A percentile compares a stretch with the other conserved stretches of the same genome.
phyloP scores from a whole-genome alignment of 2,329 filamentous ascomycete species.

The Talaromyces sp. region DNA sequence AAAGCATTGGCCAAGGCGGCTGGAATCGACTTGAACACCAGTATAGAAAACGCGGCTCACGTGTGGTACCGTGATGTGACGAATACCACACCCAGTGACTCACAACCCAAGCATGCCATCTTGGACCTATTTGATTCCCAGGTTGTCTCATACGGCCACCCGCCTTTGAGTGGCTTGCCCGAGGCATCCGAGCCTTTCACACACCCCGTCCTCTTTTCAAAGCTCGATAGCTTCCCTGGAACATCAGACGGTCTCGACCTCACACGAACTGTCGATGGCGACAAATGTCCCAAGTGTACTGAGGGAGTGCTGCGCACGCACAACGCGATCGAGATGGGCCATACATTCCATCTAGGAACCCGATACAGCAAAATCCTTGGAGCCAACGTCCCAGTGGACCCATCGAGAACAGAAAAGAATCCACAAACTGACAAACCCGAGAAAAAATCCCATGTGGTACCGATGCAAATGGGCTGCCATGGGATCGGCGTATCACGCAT shows the following conservation, averaged over 20 bases:
- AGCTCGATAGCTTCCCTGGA: slow-evolving; percentile 32
- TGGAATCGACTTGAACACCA: slow-evolving; percentile 63
- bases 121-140: slow-evolving; percentile 37
- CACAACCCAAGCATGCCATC: slow-evolving; percentile 13
- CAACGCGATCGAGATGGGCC: slow-evolving; percentile 80
- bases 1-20: slow-evolving; percentile 48
- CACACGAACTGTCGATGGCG: slow-evolving; percentile 59
- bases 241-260: slow-evolving; percentile 52
- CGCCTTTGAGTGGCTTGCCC: slow-evolving; percentile 32
- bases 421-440: slow-evolving; percentile 13
- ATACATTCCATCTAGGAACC: slow-evolving; percentile 90
- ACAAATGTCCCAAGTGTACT: slow-evolving; percentile 66
- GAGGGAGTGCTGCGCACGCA: slow-evolving; percentile 58
- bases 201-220: slow-evolving; percentile 29
- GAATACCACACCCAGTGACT: slow-evolving; percentile 13
- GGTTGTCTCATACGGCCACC: slow-evolving; percentile 33
- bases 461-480: slow-evolving; percentile 92
- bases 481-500: slow-evolving; percentile 91
- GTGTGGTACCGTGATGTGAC: slow-evolving; percentile 46
- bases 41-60: slow-evolving; percentile 54
- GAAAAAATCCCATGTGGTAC: slow-evolving; percentile 34
- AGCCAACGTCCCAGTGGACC: slow-evolving; percentile 52
- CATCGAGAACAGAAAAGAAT: slow-evolving; percentile 14
- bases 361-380: slow-evolving; percentile 74
- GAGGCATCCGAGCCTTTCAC: slow-evolving; percentile 20